Conservation (phyloP, 257 asterid genomes). For the Petunia axillaris region DNA sequence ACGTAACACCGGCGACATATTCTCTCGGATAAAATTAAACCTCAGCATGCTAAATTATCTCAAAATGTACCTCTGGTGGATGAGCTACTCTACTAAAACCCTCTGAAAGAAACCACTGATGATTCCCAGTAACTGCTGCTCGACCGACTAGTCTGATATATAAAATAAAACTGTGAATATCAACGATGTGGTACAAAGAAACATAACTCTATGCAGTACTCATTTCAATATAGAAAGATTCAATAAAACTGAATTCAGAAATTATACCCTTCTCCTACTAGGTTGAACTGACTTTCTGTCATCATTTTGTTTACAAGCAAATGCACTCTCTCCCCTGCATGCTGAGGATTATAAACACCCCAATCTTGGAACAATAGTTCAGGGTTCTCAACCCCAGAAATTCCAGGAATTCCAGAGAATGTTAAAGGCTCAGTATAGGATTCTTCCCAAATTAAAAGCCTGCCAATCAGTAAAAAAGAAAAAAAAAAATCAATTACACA, state of each 20-base stretch:
- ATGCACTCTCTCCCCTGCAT: conserved; percentile 56
- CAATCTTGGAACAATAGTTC: conserved; percentile 39
- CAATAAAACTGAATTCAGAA: background rate
- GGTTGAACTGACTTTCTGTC: conserved; percentile 72
- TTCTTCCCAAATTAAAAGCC: conserved; percentile 94
- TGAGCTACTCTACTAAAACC: conserved; percentile 52
- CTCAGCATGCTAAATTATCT: background rate
- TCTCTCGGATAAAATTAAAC: background rate
- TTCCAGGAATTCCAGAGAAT: conserved; percentile 34
- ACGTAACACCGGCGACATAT: background rate
- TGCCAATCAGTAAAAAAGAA: conserved; percentile 37
- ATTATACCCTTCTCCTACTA: conserved; percentile 86
- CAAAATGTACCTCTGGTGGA: conserved; percentile 70
- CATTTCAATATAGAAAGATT: background rate
- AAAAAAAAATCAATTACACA: background rate
- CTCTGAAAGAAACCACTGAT: conserved; percentile 75
- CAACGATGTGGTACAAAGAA: background rate
- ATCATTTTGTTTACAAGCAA: conserved; percentile 88
- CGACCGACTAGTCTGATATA: conserved; percentile 74
- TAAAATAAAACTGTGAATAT: conserved; percentile 23
- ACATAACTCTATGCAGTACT: background rate
- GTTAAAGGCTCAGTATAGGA: conserved; percentile 63
- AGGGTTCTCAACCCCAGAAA: conserved; percentile 36
- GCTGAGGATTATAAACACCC: conserved; percentile 38
- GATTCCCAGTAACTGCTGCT: conserved; percentile 79